A percentile compares a stretch with the other conserved stretches of the same genome.
These are phyloP conservation scores for Globisporangium nodosum DNA, from an alignment of 352 stramenopile species.

Conservation along the genomic window DNA sequence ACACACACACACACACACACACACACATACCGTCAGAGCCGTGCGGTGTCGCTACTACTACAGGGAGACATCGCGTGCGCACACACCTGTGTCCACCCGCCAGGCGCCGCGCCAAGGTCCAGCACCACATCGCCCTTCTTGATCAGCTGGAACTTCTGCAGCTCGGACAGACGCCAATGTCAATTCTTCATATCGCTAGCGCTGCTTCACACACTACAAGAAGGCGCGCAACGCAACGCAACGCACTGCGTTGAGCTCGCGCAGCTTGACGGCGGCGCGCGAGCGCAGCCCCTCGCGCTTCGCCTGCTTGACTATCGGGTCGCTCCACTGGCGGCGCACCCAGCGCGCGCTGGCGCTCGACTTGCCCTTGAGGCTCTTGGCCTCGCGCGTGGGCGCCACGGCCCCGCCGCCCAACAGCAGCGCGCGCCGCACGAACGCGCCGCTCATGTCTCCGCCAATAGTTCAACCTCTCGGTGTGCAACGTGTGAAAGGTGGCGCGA, in stretches of 20 bases:
- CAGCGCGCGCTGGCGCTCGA: conserved; percentile 78
- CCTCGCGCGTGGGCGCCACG: conserved; percentile 21
- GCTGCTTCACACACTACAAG: no score
- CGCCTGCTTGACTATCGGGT: conserved; percentile 81
- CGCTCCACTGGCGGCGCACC: conserved; percentile 80
- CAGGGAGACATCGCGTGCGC: background rate
- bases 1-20: background rate
- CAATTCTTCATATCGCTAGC: background rate
- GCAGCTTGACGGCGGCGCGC: conserved; percentile 76
- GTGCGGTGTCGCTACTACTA: background rate
- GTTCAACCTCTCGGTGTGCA: background rate
- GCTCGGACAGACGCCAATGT: background rate
- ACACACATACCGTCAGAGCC: background rate
- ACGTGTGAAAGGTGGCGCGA: background rate
- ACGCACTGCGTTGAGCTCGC: conserved; percentile 69
- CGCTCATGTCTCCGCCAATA: conserved; percentile 17
- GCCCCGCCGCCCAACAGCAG: background rate
- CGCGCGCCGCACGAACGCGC: conserved; percentile 12
- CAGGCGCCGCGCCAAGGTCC: conserved; percentile 78
- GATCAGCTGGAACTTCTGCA: conserved; percentile 67
- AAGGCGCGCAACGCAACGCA: background rate
- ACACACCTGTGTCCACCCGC: conserved; percentile 76
- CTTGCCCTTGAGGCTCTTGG: conserved; percentile 82
- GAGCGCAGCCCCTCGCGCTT: conserved; percentile 80
- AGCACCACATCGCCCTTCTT: conserved; percentile 61